phyloP scores from a whole-genome alignment of 208 protist genomes.

The Sergeia podlipaevii region DNA sequence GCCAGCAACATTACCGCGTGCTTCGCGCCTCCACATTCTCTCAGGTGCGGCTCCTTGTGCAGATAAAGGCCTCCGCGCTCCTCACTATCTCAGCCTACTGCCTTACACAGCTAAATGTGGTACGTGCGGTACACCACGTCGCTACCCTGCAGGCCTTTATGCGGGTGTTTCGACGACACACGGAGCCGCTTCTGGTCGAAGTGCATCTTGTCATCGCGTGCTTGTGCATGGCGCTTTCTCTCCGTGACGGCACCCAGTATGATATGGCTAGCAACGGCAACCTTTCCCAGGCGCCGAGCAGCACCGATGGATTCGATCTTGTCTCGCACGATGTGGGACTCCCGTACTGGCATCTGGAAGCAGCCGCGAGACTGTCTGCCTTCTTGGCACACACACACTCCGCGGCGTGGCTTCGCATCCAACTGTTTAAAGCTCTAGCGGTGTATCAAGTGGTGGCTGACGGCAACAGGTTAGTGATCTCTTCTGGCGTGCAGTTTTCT shows the following conservation, averaged over 20 bases:
- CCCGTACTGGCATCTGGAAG: conserved; percentile 50
- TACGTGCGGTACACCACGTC: conserved; percentile 21
- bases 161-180: conserved; percentile 35
- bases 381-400: conserved; percentile 16
- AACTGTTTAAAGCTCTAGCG: conserved; percentile 48
- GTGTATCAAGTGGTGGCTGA: conserved; percentile 34
- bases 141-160: conserved; percentile 38
- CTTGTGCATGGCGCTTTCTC: conserved; percentile 25
- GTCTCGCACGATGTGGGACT: conserved; percentile 56
- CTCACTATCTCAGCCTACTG: conserved; percentile 31
- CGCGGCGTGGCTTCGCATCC: conserved; percentile 20
- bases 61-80: conserved; percentile 44
- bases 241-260: conserved; percentile 26
- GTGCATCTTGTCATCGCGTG: conserved; percentile 48
- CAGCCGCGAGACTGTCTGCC: conserved; percentile 33
- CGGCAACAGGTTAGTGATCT: conserved; percentile 4
- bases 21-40: conserved; percentile 12
- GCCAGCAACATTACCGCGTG: neutral
- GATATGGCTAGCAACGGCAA: neutral
- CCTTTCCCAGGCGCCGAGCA: neutral
- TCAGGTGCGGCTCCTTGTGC: conserved; percentile 46
- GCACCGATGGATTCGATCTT: neutral
- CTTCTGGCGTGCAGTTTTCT: neutral
- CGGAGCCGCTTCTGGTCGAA: conserved; percentile 18
- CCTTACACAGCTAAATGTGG: conserved; percentile 36